A percentile compares a stretch with the other conserved stretches of the same genome.
Conservation (phyloP, 176 grass and related monocot species). For the Oryza meyeriana region DNA sequence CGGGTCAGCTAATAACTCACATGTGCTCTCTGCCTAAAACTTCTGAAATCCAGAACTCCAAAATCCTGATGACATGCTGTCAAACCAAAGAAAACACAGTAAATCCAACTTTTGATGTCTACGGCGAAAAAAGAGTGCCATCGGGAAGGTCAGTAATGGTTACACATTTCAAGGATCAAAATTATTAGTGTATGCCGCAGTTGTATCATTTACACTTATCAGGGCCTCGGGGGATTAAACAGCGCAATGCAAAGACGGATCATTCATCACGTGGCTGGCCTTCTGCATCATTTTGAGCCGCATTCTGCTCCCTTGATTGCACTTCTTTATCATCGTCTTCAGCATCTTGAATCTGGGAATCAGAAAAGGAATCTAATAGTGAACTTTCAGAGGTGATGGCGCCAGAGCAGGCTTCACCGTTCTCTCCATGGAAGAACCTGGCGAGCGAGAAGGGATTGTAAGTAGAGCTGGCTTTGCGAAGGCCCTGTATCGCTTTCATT, state of each 20-base stretch:
- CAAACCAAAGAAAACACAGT: not conserved
- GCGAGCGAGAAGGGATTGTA: conserved; percentile 76
- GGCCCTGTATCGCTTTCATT: conserved; percentile 83
- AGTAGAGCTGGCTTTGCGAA: conserved; percentile 84
- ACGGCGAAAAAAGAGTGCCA: not conserved
- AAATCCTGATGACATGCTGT: not conserved
- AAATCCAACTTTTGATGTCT: not conserved
- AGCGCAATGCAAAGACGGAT: not conserved
- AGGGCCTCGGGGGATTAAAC: not conserved
- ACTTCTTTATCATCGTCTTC: conserved; percentile 52
- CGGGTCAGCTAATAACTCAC: not conserved
- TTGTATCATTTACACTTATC: conserved; percentile 37
- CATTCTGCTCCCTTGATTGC: conserved; percentile 44
- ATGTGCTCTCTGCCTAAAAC: not conserved
- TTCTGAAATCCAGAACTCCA: not conserved
- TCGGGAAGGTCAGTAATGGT: not conserved
- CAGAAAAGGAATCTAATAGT: conserved; percentile 40
- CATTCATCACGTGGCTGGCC: conserved; percentile 15
- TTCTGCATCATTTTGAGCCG: conserved; percentile 9
- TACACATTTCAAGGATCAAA: conserved; percentile 22
- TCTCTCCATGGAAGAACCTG: conserved; percentile 75
- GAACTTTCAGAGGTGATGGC: conserved; percentile 81
- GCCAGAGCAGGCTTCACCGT: conserved; percentile 64
- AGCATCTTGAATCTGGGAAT: conserved; percentile 53
- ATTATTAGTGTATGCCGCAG: conserved; percentile 28